Conservation (phyloP, 768 basidiomycete species). For the Mycena floridula region DNA sequence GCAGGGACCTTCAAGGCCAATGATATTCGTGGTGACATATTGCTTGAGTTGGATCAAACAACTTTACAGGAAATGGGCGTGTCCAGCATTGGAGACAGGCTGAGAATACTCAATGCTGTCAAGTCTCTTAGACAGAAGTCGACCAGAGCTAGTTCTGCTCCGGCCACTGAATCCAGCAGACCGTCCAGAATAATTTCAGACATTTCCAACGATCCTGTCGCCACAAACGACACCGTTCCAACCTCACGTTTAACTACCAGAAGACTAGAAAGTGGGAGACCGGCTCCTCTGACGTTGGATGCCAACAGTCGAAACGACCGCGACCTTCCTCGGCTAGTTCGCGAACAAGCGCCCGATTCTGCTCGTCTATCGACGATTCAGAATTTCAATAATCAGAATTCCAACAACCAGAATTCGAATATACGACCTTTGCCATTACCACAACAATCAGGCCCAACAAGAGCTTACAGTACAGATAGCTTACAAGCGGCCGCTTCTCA, state of each 20-base stretch:
- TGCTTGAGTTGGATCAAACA: conserved; percentile 85
- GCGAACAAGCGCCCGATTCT: conserved; percentile 57
- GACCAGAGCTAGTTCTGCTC: conserved; percentile 15
- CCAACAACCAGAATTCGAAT: too few relatives aligned
- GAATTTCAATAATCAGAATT: too few relatives aligned
- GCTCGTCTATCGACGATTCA: too few relatives aligned
- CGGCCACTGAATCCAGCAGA: conserved; percentile 4
- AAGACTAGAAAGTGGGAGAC: conserved; percentile 57
- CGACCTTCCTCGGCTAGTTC: conserved; percentile 69
- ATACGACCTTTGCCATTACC: too few relatives aligned
- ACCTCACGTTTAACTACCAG: conserved; percentile 28
- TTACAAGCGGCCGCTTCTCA: too few relatives aligned
- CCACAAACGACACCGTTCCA: not conserved
- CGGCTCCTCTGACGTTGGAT: conserved; percentile 76
- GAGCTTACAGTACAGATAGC: too few relatives aligned
- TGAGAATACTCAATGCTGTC: conserved; percentile 82
- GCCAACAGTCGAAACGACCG: conserved; percentile 35
- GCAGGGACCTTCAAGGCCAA: conserved; percentile 69
- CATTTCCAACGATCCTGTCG: not conserved
- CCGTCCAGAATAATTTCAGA: not conserved
- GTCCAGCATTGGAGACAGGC: conserved; percentile 82
- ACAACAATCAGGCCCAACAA: too few relatives aligned
- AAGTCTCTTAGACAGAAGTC: conserved; percentile 67
- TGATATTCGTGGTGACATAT: conserved; percentile 88
- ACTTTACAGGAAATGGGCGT: conserved; percentile 91